Base-by-base conservation (phyloP, 2,329 filamentous ascomycete genomes). In the Fusarium concolor region DNA sequence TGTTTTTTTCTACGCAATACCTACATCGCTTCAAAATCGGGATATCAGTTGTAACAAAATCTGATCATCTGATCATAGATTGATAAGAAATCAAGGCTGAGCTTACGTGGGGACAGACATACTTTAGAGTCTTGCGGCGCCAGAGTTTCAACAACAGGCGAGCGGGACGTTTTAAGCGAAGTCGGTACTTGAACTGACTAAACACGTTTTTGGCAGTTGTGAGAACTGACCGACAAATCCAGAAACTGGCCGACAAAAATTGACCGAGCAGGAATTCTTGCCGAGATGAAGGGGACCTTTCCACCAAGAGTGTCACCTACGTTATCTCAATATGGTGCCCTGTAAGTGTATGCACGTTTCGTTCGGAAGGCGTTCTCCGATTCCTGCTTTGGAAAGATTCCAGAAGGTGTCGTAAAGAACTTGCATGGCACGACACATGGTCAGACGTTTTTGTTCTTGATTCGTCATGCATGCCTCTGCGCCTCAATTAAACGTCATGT, bases 231-330 rank as follows among this genome's bases (percentile, higher is more conserved):
- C 37, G 29, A 28, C n/a, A 41, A n/a, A 12, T 29, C 6, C 8
- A 37, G 44, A 31, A 26, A 33, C 47, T 52, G 41, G 20, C 50
- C 37, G 59, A 51, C 37, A 28, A 12, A 31, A 24, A 46, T 22
- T 41, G 59, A 41, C 53, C 35, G 37, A 53, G 41, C 37, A 49
- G 58, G 47, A 43, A 56, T 29, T 47, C 37, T 43, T 43, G 29
- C 61, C 61, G 61, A 64, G 45, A 64, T 65, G 52, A 65, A 65
- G 55, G 58, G 60, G 41, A 46, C 53, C 15, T 52, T 52, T 39
- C 59, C 52, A 46, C 61, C 7, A 24, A 18, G 37, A 35, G 10
- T 43, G 31, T 18, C 11, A 15, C 12, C 11, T 10, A 7, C n/a
- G 29, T n/a, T 62, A 49, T 62, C 50, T 47, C 43, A 57, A 56